These are phyloP conservation scores for Cerioporus squamosus DNA, from an alignment of 1,284 basidiomycete genomes.

Conservation along the genomic window DNA sequence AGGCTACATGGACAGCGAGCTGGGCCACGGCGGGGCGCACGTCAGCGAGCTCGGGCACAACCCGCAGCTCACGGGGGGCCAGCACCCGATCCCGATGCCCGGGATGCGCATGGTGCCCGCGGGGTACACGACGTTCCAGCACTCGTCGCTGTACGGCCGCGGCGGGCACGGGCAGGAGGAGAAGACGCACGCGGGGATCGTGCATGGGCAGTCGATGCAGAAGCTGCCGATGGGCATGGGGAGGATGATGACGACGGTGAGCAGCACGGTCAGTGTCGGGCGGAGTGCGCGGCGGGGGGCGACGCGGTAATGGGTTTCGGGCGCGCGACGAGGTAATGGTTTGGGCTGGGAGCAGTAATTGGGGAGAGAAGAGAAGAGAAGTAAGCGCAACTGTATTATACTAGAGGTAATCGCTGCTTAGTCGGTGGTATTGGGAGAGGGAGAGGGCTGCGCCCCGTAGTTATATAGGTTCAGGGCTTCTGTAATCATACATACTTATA, in stretches of 20 bases:
- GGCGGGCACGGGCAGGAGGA: slow-evolving; percentile 4
- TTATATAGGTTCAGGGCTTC: too few relatives aligned
- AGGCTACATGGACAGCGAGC: slow-evolving; percentile 2
- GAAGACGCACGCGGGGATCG: slow-evolving; percentile 16
- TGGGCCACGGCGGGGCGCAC: not conserved
- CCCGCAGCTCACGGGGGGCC: not conserved
- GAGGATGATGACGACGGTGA: slow-evolving; percentile 31
- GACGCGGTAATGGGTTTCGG: not conserved
- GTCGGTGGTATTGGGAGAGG: too few relatives aligned
- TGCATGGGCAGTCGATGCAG: slow-evolving; percentile 19
- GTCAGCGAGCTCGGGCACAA: slow-evolving; percentile 3
- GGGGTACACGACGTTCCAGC: slow-evolving; percentile 22
- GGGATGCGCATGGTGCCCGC: slow-evolving; percentile 24
- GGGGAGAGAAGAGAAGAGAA: too few relatives aligned
- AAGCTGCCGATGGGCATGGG: slow-evolving; percentile 25
- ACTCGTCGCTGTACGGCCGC: slow-evolving; percentile 19
- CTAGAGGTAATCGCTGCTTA: too few relatives aligned
- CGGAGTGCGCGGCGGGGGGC: not conserved
- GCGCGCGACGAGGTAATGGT: not conserved
- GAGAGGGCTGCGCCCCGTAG: too few relatives aligned
- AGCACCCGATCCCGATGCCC: slow-evolving; percentile 20
- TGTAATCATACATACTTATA: too few relatives aligned
- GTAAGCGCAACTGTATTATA: too few relatives aligned
- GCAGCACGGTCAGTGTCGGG: slow-evolving; percentile 40
- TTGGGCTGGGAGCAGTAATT: too few relatives aligned